Evolutionary conservation across 805 yeast genomes (phyloP), one percentile per base, ranked within the genome.

Genomic region (Starmerella sp.): DNA sequence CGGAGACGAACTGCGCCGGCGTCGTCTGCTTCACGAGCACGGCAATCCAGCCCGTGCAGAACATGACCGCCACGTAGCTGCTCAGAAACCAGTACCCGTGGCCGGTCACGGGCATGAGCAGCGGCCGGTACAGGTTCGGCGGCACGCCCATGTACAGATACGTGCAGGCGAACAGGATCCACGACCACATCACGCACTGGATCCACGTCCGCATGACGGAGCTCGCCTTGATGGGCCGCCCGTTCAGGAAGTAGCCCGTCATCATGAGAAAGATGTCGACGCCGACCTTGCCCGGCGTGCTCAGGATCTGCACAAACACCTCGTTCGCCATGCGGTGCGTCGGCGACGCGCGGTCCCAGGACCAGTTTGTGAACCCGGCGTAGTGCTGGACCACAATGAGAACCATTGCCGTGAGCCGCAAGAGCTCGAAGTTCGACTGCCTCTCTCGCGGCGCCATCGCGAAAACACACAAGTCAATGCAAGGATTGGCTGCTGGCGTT

Each of bases 231-330:
- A 57, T 48, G 7, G 52, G 49, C 36, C 34, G 29, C 13, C 56
- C 57, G 30, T 52, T 57, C 34, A 55, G 46, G 45, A 57, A 57
- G 41, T 49, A 57, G 6, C 60, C 60, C 14, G 56, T 54, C 45
- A 57, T 34, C 45, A 57, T 48, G 10, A 57, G 45, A 36, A 57
- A 57, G 2, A 57, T 44, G 51, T 51, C 38, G n/a, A 57, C 60
- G 5, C 58, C 58, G n/a, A 54, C 38, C 37, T 57, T 57, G 8
- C 60, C 60, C 9, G 50, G 35, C 11, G 60, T 54, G n/a, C 44
- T 32, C 56, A 57, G 35, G 3, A 45, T 15, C 3, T 45, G 32
- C 6, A 49, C 39, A 9, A 51, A 29, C 17, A 28, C 30, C 14
- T 55, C 58, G 30, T 55, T 52, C 39, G 43, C 35, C 56, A 52